Base-by-base conservation (phyloP, 148 eudicot genomes). In the Rhododendron molle region DNA sequence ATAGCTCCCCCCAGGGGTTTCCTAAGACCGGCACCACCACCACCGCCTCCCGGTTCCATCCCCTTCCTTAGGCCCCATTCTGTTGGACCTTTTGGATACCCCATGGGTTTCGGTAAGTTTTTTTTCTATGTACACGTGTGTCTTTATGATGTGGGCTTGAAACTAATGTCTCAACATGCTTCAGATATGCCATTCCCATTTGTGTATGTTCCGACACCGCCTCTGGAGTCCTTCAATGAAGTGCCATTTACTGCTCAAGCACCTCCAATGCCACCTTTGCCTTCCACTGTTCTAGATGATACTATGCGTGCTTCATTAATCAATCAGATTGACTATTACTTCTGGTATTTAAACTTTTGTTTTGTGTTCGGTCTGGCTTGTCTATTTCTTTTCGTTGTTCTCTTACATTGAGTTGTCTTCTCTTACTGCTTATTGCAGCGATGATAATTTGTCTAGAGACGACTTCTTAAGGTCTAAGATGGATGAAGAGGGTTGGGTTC, bases 401-500 rank as follows among this genome's bases (percentile, higher is more conserved):
- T 36, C 18, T 30, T 62, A 28, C 58, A 2, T 36, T 65, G 15
- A 44, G 3, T 85, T 54, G 21, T 77, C 8, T 13, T 16, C 9
- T 86, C 47, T 85, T 3, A 38, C 54, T 88, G 71, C 11, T 85
- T 50, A 28, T 52, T 88, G 67, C 91, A 94, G 97, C 85, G 92
- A 94, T 82, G 88, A 21, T 52, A 94, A 93, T 89, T 84, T 94
- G 90, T 93, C 89, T 7, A 89, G 86, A 81, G 95, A 93, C 77
- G 43, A 76, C 28, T 91, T 15, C 87, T 82, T 94, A 82, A 92
- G 90, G 90, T 85, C 89, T n/a, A 86, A 90, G 2, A 94, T 94
- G 97, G 97, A 94, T 82, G 91, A 79, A 14, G 87, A 94, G 79
- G 95, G 97, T 26, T 94, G 97, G 97, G 97, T 94, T 26, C 87